Percentiles rank a stretch among this genome's conserved stretches.
These are phyloP conservation scores for Coemansia aciculifera DNA, from an alignment of 192 early-diverging fungal species.

Conservation along the genomic window DNA sequence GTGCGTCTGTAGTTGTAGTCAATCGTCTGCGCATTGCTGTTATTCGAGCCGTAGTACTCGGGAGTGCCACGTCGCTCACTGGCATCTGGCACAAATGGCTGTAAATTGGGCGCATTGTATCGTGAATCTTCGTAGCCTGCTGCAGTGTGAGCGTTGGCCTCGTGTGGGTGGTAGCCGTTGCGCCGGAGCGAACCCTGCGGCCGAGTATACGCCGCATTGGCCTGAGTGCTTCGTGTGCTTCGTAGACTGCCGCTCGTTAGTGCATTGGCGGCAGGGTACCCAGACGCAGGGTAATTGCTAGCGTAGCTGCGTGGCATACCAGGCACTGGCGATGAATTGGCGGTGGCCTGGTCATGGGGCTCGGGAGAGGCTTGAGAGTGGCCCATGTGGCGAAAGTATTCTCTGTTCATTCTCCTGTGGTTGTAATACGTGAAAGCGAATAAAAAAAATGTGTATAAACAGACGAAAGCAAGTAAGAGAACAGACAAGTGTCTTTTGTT, in stretches of 20 bases:
- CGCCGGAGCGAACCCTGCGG: conserved; percentile 9
- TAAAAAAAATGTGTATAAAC: background rate
- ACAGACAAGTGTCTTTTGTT: no score
- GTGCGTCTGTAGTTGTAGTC: conserved; percentile 23
- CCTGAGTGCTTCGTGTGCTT: conserved; percentile 37
- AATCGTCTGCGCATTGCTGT: conserved; percentile 1
- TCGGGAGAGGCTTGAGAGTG: background rate
- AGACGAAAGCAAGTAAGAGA: background rate
- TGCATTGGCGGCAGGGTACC: conserved; percentile 12
- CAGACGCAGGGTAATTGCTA: conserved; percentile 9
- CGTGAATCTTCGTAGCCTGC: conserved; percentile 2
- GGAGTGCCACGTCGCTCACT: conserved; percentile 36
- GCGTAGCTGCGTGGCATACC: conserved; percentile 14
- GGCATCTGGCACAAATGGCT: conserved; percentile 42
- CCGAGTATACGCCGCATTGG: conserved; percentile 10
- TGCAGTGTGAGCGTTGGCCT: background rate
- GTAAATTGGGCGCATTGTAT: conserved; percentile 20
- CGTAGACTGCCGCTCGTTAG: conserved; percentile 38
- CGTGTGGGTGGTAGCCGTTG: conserved; percentile 7
- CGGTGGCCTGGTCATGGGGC: background rate
- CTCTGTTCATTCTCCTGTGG: conserved; percentile 19
- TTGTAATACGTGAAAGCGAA: background rate
- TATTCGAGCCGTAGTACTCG: conserved; percentile 17
- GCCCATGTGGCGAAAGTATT: conserved; percentile 8
- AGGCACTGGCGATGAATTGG: conserved; percentile 8